Conservation (phyloP, 2,329 filamentous ascomycete genomes). For the Parastagonospora nodorum region DNA sequence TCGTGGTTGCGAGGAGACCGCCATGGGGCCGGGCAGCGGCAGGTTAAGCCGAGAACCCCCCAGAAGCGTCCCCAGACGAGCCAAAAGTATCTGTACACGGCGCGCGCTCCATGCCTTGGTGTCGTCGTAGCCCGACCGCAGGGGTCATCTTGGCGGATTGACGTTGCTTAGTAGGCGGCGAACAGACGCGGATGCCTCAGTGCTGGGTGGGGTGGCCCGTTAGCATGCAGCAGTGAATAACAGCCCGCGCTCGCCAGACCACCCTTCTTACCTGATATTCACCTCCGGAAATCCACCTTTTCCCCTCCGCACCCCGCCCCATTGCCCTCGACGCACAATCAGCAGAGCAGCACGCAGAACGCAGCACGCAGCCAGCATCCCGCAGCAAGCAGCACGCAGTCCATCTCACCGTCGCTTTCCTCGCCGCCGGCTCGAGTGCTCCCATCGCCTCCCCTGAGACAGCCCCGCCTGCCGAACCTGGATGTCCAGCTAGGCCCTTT, state of each 20-base stretch:
- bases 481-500: background rate
- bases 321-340: conserved; percentile 4
- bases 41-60: conserved; percentile 11
- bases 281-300: conserved; percentile 20
- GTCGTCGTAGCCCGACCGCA: conserved; percentile 28
- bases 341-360: conserved; percentile 5
- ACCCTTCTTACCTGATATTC: conserved; percentile 13
- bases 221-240: conserved; percentile 40
- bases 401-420: background rate
- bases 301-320: conserved; percentile 18
- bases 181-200: conserved; percentile 14
- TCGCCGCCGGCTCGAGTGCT: background rate
- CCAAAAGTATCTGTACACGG: conserved; percentile 27
- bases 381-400: background rate
- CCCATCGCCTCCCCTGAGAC: background rate
- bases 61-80: conserved; percentile 3
- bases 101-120: conserved; percentile 19
- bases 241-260: conserved; percentile 16
- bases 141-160: conserved; percentile 30
- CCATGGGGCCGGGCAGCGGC: conserved; percentile 5
- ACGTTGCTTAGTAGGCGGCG: conserved; percentile 30
- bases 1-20: background rate
- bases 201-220: conserved; percentile 27
- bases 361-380: background rate
- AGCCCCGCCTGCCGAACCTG: conserved; percentile 2